A percentile compares a stretch with the other conserved stretches of the same genome.
Conservation (phyloP, 2,329 filamentous ascomycete species). For the Ophiostoma angusticollis region DNA sequence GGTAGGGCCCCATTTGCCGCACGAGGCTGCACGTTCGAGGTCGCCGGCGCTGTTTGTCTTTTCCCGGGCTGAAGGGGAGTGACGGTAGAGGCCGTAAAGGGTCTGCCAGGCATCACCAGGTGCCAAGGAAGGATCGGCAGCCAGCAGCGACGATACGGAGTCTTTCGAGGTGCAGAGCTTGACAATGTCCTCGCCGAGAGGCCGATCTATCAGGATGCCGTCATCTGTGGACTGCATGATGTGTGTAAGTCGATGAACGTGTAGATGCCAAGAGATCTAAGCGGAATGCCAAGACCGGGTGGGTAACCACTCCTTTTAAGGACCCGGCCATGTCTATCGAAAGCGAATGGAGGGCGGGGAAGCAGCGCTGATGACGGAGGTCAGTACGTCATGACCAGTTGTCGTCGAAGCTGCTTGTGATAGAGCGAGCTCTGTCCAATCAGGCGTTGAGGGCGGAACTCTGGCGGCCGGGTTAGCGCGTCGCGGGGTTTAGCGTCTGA, state of each 20-base stretch:
- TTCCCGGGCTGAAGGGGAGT: constrained; percentile 14
- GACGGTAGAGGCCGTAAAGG: constrained; percentile 32
- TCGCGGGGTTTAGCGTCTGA: too few species aligned
- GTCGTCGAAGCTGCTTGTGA: too few species aligned
- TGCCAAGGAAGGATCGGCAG: constrained; percentile 36
- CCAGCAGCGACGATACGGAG: constrained; percentile 46
- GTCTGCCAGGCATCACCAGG: constrained; percentile 42
- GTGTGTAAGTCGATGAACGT: neutral
- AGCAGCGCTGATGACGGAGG: too few species aligned
- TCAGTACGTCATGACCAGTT: too few species aligned
- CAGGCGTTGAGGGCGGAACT: too few species aligned
- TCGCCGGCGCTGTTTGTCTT: constrained; percentile 23
- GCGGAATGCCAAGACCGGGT: constrained; percentile 2
- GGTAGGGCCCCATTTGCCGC: constrained; percentile 54
- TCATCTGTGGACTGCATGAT: neutral
- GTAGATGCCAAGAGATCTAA: constrained; percentile 4
- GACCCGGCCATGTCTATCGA: too few species aligned
- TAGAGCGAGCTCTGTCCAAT: too few species aligned
- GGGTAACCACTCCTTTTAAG: neutral
- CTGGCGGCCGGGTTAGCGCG: too few species aligned
- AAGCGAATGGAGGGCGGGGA: too few species aligned
- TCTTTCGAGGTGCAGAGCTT: constrained; percentile 37
- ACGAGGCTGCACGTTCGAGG: constrained; percentile 41
- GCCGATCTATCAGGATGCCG: constrained; percentile 7
- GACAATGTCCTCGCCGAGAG: constrained; percentile 33